A percentile compares a stretch with the other conserved stretches of the same genome.
Conservation (phyloP, 257 asterid genomes). For the Apocynum venetum region DNA sequence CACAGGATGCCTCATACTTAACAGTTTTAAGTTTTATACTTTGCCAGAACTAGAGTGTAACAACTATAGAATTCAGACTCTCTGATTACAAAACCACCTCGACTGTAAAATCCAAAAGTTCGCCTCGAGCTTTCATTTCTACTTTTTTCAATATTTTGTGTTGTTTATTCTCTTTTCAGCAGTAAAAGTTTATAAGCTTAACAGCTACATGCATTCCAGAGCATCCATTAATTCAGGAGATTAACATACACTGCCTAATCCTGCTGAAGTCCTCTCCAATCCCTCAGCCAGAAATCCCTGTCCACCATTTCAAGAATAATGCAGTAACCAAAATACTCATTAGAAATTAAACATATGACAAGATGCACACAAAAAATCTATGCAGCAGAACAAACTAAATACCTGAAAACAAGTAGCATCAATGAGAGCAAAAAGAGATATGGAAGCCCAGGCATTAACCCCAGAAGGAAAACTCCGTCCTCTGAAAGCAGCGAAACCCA, state of each 20-base stretch:
- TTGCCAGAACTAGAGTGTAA: background rate
- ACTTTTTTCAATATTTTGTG: background rate
- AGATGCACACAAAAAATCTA: background rate
- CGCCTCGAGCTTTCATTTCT: background rate
- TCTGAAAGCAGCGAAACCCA: constrained; percentile 66
- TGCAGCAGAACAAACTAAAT: constrained; percentile 10
- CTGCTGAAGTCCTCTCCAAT: constrained; percentile 92
- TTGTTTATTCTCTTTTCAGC: background rate
- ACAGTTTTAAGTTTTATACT: background rate
- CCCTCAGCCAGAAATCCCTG: constrained; percentile 99
- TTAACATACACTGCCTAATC: constrained; percentile 90
- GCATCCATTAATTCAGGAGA: constrained; percentile 7
- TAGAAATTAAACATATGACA: background rate
- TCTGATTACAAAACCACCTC: background rate
- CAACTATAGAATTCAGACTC: background rate
- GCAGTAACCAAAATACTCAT: constrained; percentile 1
- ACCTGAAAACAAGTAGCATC: constrained; percentile 98
- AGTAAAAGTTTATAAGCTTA: background rate
- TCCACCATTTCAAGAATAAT: constrained; percentile 27
- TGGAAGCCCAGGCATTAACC: constrained; percentile 76
- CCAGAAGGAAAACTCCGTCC: constrained; percentile 79
- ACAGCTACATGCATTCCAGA: background rate
- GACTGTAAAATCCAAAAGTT: background rate
- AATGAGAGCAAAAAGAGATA: constrained; percentile 62
- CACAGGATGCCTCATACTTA: background rate